Base-by-base conservation (phyloP, 495 filamentous ascomycete species). In the Copromyces sp. region DNA sequence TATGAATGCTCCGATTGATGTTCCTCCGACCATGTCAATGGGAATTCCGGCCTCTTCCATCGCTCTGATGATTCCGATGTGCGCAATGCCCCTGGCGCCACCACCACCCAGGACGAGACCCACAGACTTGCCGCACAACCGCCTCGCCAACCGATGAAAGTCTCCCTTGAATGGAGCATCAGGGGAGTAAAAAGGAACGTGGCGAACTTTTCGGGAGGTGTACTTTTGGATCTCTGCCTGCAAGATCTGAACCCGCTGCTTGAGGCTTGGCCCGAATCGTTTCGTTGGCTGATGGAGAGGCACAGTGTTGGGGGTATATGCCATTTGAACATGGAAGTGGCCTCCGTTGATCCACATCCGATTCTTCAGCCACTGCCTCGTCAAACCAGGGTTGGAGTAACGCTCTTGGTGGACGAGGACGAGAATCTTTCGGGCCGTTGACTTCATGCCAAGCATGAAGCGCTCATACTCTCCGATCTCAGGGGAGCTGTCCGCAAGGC, bases 221-320 rank as follows among this genome's bases (percentile, higher is more conserved):
- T 97, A 99, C 79, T 96, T 98, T 76, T 98, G 94, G 68, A 98
- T 97, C 77, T 98, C 95, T 0, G 95, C 96, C 77, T 98, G 96
- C 1, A 98, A 78, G 39, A 95, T 93, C 80, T 98, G 96, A 6
- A 98, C 95, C 42, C 95, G 86, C 74, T 98, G 92, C 77, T 97
- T 98, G 42, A 99, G 80, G 3, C 90, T 93, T n/a, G 89, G 90
- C 1, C 93, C 93, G 65, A 94, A 91, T 32, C 91, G 90, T 74
- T 92, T 93, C 9, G 87, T 84, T 32, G 91, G 92, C 1, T 92
- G 88, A 75, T 96, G 90, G 0, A 93, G 89, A 20, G 93, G 90
- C 74, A 95, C 90, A 6, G 90, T 82, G 38, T 90, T 90, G n/a
- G 90, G 87, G 42, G 90, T 90, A 81, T 94, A 96, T 1, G 92